Percentiles rank a stretch among this genome's conserved stretches.
phyloP scores from a whole-genome alignment of 2,329 filamentous ascomycete species.

The Aspergillus sp. region DNA sequence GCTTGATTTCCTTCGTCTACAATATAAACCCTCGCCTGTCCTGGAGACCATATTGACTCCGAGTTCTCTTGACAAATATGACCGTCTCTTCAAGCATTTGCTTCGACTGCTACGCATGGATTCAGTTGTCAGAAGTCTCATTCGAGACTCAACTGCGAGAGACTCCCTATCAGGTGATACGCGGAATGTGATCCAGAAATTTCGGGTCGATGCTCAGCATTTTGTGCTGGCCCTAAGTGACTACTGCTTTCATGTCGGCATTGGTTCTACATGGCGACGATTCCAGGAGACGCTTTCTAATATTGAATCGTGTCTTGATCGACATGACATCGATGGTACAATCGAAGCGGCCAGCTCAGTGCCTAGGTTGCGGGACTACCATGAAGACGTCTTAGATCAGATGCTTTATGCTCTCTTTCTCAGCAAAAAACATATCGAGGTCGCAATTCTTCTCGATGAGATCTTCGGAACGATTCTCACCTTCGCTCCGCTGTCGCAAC shows the following conservation, averaged over 20 bases:
- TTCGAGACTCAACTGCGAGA: conserved; percentile 55
- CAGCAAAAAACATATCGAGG: conserved; percentile 70
- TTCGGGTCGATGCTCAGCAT: conserved; percentile 76
- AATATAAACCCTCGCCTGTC: conserved; percentile 75
- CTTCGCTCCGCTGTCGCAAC: conserved; percentile 55
- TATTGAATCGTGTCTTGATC: conserved; percentile 60
- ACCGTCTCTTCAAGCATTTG: conserved; percentile 78
- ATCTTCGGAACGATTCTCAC: conserved; percentile 72
- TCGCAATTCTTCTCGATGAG: conserved; percentile 72
- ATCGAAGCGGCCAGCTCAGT: conserved; percentile 61
- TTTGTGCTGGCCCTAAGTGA: conserved; percentile 72
- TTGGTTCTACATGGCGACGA: conserved; percentile 69
- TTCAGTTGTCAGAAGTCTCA: conserved; percentile 69
- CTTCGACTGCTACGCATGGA: conserved; percentile 77
- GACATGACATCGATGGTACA: conserved; percentile 47
- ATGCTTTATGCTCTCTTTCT: conserved; percentile 75
- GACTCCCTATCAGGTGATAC: conserved; percentile 34
- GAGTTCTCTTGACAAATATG: conserved; percentile 73
- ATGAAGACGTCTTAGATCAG: conserved; percentile 71
- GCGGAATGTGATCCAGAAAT: conserved; percentile 55
- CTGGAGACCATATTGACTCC: conserved; percentile 74
- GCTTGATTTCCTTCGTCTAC: conserved; percentile 86
- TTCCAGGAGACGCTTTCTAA: conserved; percentile 68
- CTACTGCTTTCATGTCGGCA: conserved; percentile 79
- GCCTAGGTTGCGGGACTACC: conserved; percentile 66